Percentiles rank a stretch among this genome's conserved stretches.
Evolutionary conservation across 345 rosid genomes (phyloP).

Genomic region (Hibiscus mutabilis): DNA sequence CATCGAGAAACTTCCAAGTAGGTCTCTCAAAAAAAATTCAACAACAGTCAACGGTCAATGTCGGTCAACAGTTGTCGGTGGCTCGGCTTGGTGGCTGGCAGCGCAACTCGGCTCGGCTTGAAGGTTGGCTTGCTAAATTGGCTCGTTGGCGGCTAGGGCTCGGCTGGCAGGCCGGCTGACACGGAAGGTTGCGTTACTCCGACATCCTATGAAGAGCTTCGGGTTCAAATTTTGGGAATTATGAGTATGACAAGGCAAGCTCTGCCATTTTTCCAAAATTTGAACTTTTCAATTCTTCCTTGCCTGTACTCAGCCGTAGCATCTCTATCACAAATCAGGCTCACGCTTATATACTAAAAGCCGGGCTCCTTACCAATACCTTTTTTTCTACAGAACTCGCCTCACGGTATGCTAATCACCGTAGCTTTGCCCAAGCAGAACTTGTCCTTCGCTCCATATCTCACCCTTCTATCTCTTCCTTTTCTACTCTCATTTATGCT

Average conservation of each 20-base stretch:
- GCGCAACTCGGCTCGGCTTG: too few relatives aligned
- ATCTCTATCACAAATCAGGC: neutral
- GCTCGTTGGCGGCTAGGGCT: too few relatives aligned
- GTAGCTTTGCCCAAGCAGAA: slow-evolving; percentile 32
- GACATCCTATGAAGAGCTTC: neutral
- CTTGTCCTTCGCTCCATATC: slow-evolving; percentile 25
- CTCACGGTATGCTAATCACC: slow-evolving; percentile 26
- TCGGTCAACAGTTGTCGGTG: too few relatives aligned
- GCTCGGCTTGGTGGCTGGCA: too few relatives aligned
- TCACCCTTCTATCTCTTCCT: slow-evolving; percentile 26
- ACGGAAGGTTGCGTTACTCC: neutral
- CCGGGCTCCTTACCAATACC: slow-evolving; percentile 15
- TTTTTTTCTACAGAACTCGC: slow-evolving; percentile 30
- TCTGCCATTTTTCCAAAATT: slow-evolving; percentile 3
- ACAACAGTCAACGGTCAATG: too few relatives aligned
- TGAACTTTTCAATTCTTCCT: neutral
- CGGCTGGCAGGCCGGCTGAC: too few relatives aligned
- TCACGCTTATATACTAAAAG: neutral
- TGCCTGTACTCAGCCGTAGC: neutral
- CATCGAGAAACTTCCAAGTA: too few relatives aligned
- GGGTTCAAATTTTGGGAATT: neutral
- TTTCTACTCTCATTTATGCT: slow-evolving; percentile 38
- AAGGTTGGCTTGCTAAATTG: too few relatives aligned
- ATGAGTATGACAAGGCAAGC: slow-evolving; percentile 3
- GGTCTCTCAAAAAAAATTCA: too few relatives aligned